phyloP scores from a whole-genome alignment of 2,329 filamentous ascomycete genomes.

The Leptographium procerum region DNA sequence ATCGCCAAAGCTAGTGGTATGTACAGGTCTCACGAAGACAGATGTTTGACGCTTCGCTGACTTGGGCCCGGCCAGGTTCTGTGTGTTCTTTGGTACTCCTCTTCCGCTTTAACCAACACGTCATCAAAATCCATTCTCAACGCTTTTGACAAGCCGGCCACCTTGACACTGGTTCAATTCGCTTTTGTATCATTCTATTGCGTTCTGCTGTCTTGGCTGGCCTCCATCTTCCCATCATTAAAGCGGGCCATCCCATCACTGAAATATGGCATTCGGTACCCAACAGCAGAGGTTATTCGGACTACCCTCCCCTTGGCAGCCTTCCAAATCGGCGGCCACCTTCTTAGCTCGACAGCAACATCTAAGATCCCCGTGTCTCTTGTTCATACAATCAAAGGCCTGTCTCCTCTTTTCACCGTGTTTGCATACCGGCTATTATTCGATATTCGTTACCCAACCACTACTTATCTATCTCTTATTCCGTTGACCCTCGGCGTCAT shows the following conservation, averaged over 20 bases:
- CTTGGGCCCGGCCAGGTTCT: slow-evolving; percentile 44
- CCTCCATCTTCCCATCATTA: slow-evolving; percentile 59
- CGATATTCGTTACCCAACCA: slow-evolving; percentile 72
- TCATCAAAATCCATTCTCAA: slow-evolving; percentile 96
- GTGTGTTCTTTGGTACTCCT: slow-evolving; percentile 87
- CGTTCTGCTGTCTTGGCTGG: slow-evolving; percentile 64
- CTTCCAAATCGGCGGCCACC: slow-evolving; percentile 89
- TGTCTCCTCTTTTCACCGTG: slow-evolving; percentile 92
- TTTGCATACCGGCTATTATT: slow-evolving; percentile 84
- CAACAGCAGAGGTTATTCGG: slow-evolving; percentile 68
- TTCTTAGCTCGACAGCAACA: slow-evolving; percentile 87
- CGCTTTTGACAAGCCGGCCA: slow-evolving; percentile 80
- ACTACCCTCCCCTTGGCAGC: slow-evolving; percentile 84
- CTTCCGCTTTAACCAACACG: slow-evolving; percentile 91
- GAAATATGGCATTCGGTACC: slow-evolving; percentile 70
- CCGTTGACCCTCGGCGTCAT: slow-evolving; percentile 91
- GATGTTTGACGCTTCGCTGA: neutral
- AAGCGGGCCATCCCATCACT: slow-evolving; percentile 65
- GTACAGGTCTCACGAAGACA: slow-evolving; percentile 10
- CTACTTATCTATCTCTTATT: slow-evolving; percentile 82
- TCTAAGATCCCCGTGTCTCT: slow-evolving; percentile 91
- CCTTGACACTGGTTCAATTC: slow-evolving; percentile 87
- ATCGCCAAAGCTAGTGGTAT: slow-evolving; percentile 78
- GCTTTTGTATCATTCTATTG: slow-evolving; percentile 85
- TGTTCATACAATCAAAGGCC: slow-evolving; percentile 95